Evolutionary conservation across 1,284 basidiomycete genomes (phyloP).

Genomic region (Chondrostereum purpureum): DNA sequence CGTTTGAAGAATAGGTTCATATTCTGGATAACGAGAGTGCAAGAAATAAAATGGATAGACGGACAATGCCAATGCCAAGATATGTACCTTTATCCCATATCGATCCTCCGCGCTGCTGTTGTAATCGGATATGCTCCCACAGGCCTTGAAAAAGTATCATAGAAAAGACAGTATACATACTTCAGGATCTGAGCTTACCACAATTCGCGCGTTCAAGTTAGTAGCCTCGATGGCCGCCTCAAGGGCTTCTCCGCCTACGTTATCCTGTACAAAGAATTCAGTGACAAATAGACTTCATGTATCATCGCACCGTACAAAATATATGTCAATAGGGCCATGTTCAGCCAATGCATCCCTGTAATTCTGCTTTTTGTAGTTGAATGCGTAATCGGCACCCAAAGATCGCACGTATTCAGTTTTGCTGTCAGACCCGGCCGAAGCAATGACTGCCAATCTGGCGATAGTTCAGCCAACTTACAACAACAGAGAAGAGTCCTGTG

Average conservation of each 20-base stretch:
- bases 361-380: slow-evolving; percentile 50
- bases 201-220: no score
- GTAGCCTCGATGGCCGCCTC: no score
- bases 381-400: slow-evolving; percentile 45
- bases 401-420: slow-evolving; percentile 46
- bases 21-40: slow-evolving; percentile 10
- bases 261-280: no score
- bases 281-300: no score
- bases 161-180: no score
- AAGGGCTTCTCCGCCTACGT: no score
- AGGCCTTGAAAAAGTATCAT: neutral
- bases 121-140: slow-evolving; percentile 10
- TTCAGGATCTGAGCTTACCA: no score
- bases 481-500: neutral
- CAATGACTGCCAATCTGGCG: slow-evolving; percentile 42
- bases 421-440: slow-evolving; percentile 46
- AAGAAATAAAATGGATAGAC: neutral
- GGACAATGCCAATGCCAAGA: slow-evolving; percentile 2
- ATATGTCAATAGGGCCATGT: slow-evolving; percentile 27
- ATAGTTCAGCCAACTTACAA: neutral
- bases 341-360: slow-evolving; percentile 36
- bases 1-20: slow-evolving; percentile 10
- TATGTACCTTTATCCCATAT: no score
- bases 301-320: no score
- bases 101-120: no score